phyloP scores from a whole-genome alignment of 2,329 filamentous ascomycete genomes.

The Thelonectria rubi region DNA sequence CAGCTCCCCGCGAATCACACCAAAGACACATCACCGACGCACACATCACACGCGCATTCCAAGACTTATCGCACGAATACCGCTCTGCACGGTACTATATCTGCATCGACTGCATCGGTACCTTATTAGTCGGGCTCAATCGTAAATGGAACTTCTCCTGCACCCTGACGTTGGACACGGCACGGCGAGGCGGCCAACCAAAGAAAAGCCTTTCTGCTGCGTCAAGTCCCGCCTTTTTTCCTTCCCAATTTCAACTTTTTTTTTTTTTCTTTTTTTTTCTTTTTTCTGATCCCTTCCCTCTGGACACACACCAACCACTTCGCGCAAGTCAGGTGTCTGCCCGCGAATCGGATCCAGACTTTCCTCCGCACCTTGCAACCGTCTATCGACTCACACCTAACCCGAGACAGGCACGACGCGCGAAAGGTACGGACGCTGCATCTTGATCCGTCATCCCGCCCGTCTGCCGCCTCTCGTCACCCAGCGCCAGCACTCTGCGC shows the following conservation, averaged over 20 bases:
- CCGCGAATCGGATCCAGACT: neutral
- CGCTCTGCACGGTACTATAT: neutral
- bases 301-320: constrained; percentile 1
- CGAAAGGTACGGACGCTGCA: too few relatives aligned
- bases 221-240: constrained; percentile 1
- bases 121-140: too few relatives aligned
- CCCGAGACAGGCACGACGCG: too few relatives aligned
- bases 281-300: neutral
- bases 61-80: too few relatives aligned
- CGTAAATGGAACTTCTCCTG: neutral
- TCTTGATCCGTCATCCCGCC: too few relatives aligned
- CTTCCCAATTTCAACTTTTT: neutral
- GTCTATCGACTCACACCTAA: neutral
- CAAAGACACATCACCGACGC: neutral
- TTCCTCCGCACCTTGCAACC: neutral
- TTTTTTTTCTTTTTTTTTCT: neutral
- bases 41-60: neutral
- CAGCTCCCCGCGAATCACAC: neutral
- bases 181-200: constrained; percentile 12
- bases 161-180: constrained; percentile 12
- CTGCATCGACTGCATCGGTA: too few relatives aligned
- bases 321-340: neutral
- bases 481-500: neutral
- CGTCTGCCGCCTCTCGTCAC: too few relatives aligned
- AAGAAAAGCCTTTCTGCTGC: constrained; percentile 11